Conservation (phyloP, 2,329 filamentous ascomycete species). For the Dactylellina parvicollis region DNA sequence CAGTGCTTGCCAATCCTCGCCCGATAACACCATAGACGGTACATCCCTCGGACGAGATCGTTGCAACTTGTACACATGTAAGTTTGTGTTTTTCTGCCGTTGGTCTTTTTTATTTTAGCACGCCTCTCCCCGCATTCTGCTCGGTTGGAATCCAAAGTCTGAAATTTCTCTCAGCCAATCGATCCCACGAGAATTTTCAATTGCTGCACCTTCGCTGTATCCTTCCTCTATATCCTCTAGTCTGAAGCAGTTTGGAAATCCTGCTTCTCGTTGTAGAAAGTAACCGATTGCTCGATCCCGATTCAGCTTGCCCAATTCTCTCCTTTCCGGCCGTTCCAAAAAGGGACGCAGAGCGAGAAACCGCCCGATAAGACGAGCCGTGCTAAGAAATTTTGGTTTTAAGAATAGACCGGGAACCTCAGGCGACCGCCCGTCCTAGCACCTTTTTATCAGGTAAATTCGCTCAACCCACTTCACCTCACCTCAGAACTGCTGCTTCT, state of each 20-base stretch:
- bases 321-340: slow-evolving; percentile 9
- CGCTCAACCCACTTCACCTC: slow-evolving; percentile 38
- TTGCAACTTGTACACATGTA: not conserved
- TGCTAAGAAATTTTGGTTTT: slow-evolving; percentile 21
- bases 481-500: slow-evolving; percentile 6
- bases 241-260: too few relatives aligned
- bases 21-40: not conserved
- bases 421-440: slow-evolving; percentile 11
- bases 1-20: not conserved
- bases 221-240: too few relatives aligned
- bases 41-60: slow-evolving; percentile 14
- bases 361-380: slow-evolving; percentile 31
- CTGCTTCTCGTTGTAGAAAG: slow-evolving; percentile 24
- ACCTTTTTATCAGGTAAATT: slow-evolving; percentile 40
- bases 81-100: too few relatives aligned
- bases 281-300: slow-evolving; percentile 1
- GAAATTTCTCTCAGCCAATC: not conserved
- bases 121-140: not conserved
- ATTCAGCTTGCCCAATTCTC: slow-evolving; percentile 11
- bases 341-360: slow-evolving; percentile 13
- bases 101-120: not conserved
- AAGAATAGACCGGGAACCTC: slow-evolving; percentile 1
- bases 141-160: not conserved
- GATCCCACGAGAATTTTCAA: not conserved
- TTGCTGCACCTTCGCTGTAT: not conserved